Conservation (phyloP, 495 filamentous ascomycete genomes). For the Penicillium goetzii region DNA sequence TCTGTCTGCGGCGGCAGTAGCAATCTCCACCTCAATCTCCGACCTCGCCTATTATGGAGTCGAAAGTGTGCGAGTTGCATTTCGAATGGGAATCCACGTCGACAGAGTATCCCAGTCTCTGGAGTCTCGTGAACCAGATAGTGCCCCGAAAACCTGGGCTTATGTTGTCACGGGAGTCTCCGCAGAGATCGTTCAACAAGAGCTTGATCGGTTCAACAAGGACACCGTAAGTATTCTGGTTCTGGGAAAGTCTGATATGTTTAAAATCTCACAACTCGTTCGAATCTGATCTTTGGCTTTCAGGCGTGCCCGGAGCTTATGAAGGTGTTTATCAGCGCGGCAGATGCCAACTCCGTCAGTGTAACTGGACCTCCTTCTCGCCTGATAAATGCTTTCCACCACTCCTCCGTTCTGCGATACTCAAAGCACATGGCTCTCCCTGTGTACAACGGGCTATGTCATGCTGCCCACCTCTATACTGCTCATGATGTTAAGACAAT, state of each 20-base stretch:
- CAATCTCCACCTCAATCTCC: slow-evolving; percentile 35
- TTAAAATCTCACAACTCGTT: too few relatives aligned
- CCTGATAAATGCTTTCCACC: slow-evolving; percentile 35
- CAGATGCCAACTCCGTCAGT: slow-evolving; percentile 38
- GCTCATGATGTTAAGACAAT: not conserved
- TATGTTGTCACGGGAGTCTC: slow-evolving; percentile 40
- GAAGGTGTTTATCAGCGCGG: slow-evolving; percentile 47
- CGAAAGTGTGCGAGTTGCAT: slow-evolving; percentile 39
- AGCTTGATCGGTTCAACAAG: slow-evolving; percentile 38
- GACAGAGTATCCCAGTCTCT: slow-evolving; percentile 39
- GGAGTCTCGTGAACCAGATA: slow-evolving; percentile 29
- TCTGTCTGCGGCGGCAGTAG: slow-evolving; percentile 41
- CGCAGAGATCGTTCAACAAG: slow-evolving; percentile 37
- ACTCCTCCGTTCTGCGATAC: slow-evolving; percentile 37
- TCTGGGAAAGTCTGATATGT: not conserved
- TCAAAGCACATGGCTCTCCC: slow-evolving; percentile 26
- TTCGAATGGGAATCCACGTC: slow-evolving; percentile 43
- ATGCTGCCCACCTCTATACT: slow-evolving; percentile 16
- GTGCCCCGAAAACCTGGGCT: slow-evolving; percentile 43
- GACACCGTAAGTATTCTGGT: slow-evolving; percentile 5
- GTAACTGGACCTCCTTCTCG: slow-evolving; percentile 50
- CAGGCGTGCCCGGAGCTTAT: slow-evolving; percentile 17
- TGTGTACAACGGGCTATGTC: slow-evolving; percentile 16
- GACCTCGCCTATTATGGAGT: slow-evolving; percentile 30
- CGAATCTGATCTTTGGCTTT: not conserved